Conservation (phyloP, 495 filamentous ascomycete genomes). For the Amphirosellinia nigrospora region DNA sequence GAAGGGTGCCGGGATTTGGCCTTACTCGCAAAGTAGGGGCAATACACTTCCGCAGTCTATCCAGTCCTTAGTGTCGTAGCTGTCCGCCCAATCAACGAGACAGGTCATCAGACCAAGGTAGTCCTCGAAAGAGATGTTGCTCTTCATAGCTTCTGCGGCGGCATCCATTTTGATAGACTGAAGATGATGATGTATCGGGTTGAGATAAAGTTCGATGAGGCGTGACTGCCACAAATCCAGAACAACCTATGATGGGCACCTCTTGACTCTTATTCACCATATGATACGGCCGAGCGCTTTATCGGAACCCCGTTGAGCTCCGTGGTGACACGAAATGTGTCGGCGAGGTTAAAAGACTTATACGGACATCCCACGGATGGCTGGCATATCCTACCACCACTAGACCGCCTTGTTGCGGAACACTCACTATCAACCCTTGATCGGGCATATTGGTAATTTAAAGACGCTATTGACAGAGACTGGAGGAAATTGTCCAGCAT, state of each 20-base stretch:
- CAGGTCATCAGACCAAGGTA: conserved; percentile 60
- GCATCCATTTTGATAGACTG: conserved; percentile 12
- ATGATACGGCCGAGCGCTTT: no score
- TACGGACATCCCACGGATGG: conserved; percentile 35
- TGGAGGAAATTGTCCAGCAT: background rate
- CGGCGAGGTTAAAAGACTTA: background rate
- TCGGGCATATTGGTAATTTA: background rate
- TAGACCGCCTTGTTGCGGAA: background rate
- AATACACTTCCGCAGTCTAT: conserved; percentile 70
- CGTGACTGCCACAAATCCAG: background rate
- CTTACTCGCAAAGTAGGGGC: conserved; percentile 69
- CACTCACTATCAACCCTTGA: background rate
- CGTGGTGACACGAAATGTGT: background rate
- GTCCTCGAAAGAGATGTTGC: conserved; percentile 46
- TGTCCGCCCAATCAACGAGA: conserved; percentile 79
- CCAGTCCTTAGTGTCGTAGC: conserved; percentile 86
- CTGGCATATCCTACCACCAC: conserved; percentile 8
- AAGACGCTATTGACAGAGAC: background rate
- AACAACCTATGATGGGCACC: background rate
- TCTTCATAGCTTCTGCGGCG: background rate
- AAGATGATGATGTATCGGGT: background rate
- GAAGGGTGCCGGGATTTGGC: conserved; percentile 12
- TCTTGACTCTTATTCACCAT: background rate
- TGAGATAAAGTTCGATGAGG: background rate
- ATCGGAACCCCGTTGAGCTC: conserved; percentile 11